phyloP scores from a whole-genome alignment of 805 yeast species.

The Zygosaccharomyces siamensis region DNA sequence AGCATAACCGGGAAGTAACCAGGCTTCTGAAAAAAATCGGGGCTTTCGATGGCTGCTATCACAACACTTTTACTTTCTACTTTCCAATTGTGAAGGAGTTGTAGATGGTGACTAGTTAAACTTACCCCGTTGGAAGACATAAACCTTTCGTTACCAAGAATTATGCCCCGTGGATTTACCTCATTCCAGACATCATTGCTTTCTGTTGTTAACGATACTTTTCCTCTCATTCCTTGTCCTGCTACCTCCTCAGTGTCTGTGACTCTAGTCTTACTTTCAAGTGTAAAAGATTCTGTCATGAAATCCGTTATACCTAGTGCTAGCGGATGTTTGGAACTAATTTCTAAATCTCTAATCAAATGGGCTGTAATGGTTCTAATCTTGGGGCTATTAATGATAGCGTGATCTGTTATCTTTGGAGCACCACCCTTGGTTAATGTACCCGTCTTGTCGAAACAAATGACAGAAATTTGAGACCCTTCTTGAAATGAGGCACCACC shows the following conservation, averaged over 20 bases:
- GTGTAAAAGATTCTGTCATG: conserved; percentile 26
- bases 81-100: conserved; percentile 50
- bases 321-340: conserved; percentile 64
- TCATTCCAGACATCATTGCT: conserved; percentile 32
- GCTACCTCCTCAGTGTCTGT: conserved; percentile 49
- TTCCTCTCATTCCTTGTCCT: conserved; percentile 57
- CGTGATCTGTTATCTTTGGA: conserved; percentile 49
- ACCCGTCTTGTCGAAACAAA: conserved; percentile 78
- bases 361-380: conserved; percentile 35
- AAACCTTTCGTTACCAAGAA: conserved; percentile 59
- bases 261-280: conserved; percentile 35
- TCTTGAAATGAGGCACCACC: conserved; percentile 83
- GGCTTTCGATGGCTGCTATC: conserved; percentile 44
- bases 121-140: conserved; percentile 44
- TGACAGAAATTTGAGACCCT: conserved; percentile 55
- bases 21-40: conserved; percentile 27
- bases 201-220: conserved; percentile 27
- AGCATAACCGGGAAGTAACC: conserved; percentile 41
- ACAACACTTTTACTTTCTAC: conserved; percentile 59
- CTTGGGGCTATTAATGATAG: conserved; percentile 22
- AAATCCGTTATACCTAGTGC: conserved; percentile 51
- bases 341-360: conserved; percentile 54
- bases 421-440: conserved; percentile 65
- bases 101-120: conserved; percentile 35
- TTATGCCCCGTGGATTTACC: conserved; percentile 36